Evolutionary conservation across 257 asterid species (phyloP).

Genomic region (Jasminum sambac): DNA sequence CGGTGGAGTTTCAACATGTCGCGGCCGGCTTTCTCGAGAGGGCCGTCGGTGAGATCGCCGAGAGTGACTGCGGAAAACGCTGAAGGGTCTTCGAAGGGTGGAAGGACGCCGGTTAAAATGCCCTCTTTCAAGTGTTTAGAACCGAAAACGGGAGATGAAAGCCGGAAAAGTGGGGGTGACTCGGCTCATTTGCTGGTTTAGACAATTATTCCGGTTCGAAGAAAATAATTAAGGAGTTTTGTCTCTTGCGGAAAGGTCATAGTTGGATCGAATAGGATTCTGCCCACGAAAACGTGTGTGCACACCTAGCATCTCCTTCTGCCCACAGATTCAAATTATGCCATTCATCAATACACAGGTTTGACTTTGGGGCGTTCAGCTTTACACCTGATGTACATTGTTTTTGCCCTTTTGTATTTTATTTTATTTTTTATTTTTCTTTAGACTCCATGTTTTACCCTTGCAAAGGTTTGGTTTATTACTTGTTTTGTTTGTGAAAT

Average conservation of each 20-base stretch:
- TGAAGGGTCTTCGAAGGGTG: constrained; percentile 39
- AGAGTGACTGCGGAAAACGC: constrained; percentile 45
- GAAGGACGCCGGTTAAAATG: constrained; percentile 39
- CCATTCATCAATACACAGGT: no score
- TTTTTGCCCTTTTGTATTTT: no score
- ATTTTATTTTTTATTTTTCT: no score
- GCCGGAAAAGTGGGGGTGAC: constrained; percentile 31
- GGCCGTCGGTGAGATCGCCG: constrained; percentile 52
- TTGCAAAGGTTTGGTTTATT: no score
- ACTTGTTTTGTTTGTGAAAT: no score
- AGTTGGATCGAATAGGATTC: background rate
- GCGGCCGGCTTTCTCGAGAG: constrained; percentile 68
- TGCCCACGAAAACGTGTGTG: no score
- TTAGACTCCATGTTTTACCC: no score
- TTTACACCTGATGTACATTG: no score
- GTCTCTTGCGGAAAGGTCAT: background rate
- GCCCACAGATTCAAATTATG: no score
- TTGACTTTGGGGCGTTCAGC: no score
- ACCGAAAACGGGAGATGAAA: constrained; percentile 57
- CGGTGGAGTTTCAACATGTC: constrained; percentile 47
- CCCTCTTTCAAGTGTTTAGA: constrained; percentile 74
- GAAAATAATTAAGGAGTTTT: no score
- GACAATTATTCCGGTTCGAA: background rate
- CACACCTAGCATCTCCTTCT: no score
- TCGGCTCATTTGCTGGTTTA: constrained; percentile 47